Evolutionary conservation across 768 basidiomycete species (phyloP), one percentile per base, ranked within the genome.

Genomic region (Suillus luteus): DNA sequence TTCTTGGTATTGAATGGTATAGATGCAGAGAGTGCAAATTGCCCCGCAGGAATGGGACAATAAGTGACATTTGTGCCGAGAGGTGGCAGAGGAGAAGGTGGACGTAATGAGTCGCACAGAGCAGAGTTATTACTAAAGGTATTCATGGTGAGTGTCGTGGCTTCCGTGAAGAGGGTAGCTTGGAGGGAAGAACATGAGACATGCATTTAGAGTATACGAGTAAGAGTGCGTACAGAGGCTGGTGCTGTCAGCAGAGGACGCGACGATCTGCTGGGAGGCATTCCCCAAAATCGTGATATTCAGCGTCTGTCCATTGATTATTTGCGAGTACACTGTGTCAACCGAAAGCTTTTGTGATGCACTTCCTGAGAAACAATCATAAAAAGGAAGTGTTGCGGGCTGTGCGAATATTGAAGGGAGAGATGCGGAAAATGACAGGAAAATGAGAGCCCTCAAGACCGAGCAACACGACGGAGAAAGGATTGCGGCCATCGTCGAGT

Each of bases 131-230:
- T 89, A 55, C 81, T 82, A 76, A 84, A 90, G 65, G 90, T 84
- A 65, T 82, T 83, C 68, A 96, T 85, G 3, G 95, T 94, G 58
- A 96, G 84, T 24, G 95, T 85, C 61, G 86, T 83, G 1, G 92
- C 89, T 11, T 91, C 86, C 51, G 89, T 90, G 79, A 96, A 96
- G 48, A 97, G 83, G 9, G 95, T 97, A 19, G 95, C 93, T 90
- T 68, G 64, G 64, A 73, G 49, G 57, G 52, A 40, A 59, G 58
- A 70, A 66, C 49, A 62, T 66, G 49, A 24, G 62, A 59, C 59
- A 65, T 52, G 43, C 59, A 15, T 31, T 59, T 48, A 62, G 33
- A 44, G 51, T 19, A 59, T 62, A 43, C 51, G 43, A 62, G 55
- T 27, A 64, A 55, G 43, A 22, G 38, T 60, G 67, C 86, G 72